Evolutionary conservation across 495 filamentous ascomycete species (phyloP).

Genomic region (Aspergillus carlsbadensis): DNA sequence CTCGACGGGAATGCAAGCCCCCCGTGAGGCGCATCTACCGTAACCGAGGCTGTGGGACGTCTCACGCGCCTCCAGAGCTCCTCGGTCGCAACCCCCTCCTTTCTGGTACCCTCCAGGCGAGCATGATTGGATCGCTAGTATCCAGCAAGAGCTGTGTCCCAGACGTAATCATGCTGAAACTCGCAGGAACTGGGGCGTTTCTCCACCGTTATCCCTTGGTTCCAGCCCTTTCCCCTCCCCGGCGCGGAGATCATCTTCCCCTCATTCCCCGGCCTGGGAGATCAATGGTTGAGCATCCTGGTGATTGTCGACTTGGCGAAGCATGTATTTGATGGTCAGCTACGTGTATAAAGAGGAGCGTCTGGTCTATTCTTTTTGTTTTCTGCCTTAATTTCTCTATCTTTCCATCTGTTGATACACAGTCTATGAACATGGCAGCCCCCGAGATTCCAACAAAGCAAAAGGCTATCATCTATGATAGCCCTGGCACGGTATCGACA

Average conservation of each 20-base stretch:
- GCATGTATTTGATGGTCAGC: background rate
- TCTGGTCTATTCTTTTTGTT: background rate
- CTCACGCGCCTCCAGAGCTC: background rate
- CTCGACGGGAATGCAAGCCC: background rate
- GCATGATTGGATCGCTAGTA: background rate
- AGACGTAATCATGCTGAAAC: background rate
- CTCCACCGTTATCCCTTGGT: conserved; percentile 1
- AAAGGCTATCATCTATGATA: conserved; percentile 68
- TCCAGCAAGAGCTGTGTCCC: background rate
- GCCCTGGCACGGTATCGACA: conserved; percentile 67
- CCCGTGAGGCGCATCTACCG: background rate
- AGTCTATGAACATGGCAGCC: conserved; percentile 3
- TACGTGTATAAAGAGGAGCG: conserved; percentile 4
- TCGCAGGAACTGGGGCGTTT: background rate
- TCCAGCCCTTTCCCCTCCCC: background rate
- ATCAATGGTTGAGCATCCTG: background rate
- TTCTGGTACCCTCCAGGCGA: background rate
- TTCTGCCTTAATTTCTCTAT: background rate
- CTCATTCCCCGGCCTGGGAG: background rate
- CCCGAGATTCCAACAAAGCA: conserved; percentile 58
- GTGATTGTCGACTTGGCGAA: background rate
- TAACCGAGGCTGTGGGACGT: background rate
- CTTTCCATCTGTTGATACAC: too few relatives aligned
- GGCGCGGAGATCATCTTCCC: background rate
- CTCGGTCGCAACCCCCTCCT: conserved; percentile 3